Evolutionary conservation across 2,329 filamentous ascomycete species (phyloP).

Genomic region (Fusarium keratoplasticum): DNA sequence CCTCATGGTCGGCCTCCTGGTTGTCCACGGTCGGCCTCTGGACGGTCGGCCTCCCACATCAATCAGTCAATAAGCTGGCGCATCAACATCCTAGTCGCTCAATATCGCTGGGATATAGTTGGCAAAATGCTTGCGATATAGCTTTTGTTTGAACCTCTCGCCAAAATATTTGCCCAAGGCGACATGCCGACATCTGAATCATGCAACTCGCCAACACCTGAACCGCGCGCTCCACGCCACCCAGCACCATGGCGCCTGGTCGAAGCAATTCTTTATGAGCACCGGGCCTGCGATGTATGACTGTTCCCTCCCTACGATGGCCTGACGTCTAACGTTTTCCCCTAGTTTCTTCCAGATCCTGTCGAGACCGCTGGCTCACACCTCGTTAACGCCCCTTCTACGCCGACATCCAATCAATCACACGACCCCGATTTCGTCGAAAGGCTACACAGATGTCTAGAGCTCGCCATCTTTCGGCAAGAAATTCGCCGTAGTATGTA

Average conservation of each 20-base stretch:
- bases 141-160: neutral
- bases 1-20: neutral
- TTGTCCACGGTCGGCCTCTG: too few relatives aligned
- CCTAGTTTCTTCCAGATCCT: neutral
- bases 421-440: neutral
- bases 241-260: neutral
- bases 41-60: neutral
- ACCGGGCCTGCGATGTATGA: neutral
- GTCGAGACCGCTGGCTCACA: neutral
- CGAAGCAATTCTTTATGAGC: neutral
- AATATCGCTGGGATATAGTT: neutral
- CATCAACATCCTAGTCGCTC: neutral
- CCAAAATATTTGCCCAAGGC: neutral
- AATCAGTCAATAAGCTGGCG: neutral
- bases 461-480: neutral
- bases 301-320: fast-evolving
- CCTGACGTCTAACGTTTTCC: neutral
- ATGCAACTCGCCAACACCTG: neutral
- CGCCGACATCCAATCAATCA: neutral
- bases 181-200: neutral
- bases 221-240: neutral
- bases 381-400: neutral
- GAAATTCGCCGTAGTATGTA: neutral
- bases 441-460: neutral
- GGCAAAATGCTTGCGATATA: neutral